Conservation (phyloP, 768 basidiomycete species). For the Phaffia tasmanica region DNA sequence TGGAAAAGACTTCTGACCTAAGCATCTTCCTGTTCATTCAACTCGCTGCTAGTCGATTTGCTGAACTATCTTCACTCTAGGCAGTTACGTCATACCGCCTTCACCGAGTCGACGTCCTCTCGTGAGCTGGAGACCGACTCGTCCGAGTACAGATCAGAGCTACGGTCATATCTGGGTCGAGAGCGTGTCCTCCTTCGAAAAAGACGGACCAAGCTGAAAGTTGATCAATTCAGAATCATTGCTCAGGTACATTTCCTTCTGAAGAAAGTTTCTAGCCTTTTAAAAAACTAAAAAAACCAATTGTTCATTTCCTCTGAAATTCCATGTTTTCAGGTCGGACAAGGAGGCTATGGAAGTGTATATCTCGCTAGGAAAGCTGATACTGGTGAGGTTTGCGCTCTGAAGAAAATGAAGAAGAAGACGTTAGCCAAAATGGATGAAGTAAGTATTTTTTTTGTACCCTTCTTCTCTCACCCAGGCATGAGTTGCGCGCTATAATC, state of each 20-base stretch:
- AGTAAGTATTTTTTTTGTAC: slow-evolving; percentile 41
- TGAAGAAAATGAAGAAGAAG: slow-evolving; percentile 94
- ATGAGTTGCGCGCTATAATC: neutral
- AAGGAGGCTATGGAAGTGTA: slow-evolving; percentile 97
- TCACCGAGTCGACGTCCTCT: slow-evolving; percentile 43
- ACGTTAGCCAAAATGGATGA: slow-evolving; percentile 98
- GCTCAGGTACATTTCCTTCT: slow-evolving; percentile 48
- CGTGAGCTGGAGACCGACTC: slow-evolving; percentile 42
- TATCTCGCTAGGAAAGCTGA: slow-evolving; percentile 91
- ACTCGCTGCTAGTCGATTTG: slow-evolving; percentile 48
- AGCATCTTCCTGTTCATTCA: neutral
- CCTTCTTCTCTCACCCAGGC: neutral
- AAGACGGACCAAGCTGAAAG: slow-evolving; percentile 78
- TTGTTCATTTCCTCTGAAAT: neutral
- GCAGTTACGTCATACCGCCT: slow-evolving; percentile 62
- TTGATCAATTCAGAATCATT: slow-evolving; percentile 96
- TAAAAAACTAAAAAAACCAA: neutral
- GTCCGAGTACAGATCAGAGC: slow-evolving; percentile 50
- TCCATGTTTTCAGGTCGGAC: slow-evolving; percentile 54
- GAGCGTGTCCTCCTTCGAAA: slow-evolving; percentile 87
- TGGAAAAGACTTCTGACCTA: neutral
- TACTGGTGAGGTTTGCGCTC: slow-evolving; percentile 87
- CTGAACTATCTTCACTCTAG: slow-evolving; percentile 79
- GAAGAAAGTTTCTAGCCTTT: neutral
- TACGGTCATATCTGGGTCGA: slow-evolving; percentile 83